phyloP scores from a whole-genome alignment of 192 early-diverging fungal genomes.

The Coemansia sp. region DNA sequence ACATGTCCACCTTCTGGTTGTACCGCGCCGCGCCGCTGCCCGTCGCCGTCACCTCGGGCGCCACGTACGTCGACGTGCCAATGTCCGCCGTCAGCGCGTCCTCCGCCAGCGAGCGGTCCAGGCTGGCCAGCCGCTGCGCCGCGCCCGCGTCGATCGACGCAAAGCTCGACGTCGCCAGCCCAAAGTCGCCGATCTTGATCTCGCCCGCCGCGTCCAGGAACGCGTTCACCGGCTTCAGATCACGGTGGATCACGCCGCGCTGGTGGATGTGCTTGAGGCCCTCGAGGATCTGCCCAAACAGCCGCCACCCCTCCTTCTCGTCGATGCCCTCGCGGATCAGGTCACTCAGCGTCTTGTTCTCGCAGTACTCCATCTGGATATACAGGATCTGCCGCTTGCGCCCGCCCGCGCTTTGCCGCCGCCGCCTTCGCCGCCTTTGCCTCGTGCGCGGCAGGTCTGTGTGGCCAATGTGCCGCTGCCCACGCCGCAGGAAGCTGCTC shows the following conservation, averaged over 20 bases:
- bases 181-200: slow-evolving; percentile 89
- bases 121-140: slow-evolving; percentile 1
- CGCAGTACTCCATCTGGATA: slow-evolving; percentile 99
- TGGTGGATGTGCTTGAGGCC: slow-evolving; percentile 61
- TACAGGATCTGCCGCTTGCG: slow-evolving; percentile 40
- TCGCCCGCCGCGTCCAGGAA: slow-evolving; percentile 58
- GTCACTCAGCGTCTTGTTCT: slow-evolving; percentile 71
- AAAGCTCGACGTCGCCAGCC: slow-evolving; percentile 68
- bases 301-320: slow-evolving; percentile 43
- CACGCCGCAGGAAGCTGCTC: neutral
- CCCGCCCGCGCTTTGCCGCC: neutral
- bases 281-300: slow-evolving; percentile 76
- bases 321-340: slow-evolving; percentile 4
- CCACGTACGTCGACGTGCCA: slow-evolving; percentile 91
- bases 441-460: slow-evolving; percentile 1
- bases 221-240: slow-evolving; percentile 86
- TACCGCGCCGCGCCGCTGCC: slow-evolving; percentile 55
- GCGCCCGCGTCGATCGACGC: neutral
- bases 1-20: slow-evolving; percentile 87
- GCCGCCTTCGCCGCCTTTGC: no score
- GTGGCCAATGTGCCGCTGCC: neutral
- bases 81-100: slow-evolving; percentile 66
- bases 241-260: slow-evolving; percentile 71
- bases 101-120: neutral
- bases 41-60: slow-evolving; percentile 53